Conservation (phyloP, 306 rosid genomes). For the Glycine latifolia region DNA sequence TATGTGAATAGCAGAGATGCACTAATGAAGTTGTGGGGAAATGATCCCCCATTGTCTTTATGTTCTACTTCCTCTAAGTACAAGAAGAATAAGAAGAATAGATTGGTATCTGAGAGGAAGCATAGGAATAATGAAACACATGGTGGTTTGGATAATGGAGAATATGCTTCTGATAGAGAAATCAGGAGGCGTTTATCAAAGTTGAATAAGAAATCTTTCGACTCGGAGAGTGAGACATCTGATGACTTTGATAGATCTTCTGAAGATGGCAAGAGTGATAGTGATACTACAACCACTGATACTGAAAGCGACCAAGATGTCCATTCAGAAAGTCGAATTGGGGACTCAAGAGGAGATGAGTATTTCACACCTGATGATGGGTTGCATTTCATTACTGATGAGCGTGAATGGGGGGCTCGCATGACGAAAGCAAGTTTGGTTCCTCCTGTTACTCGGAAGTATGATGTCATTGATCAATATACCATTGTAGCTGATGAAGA, state of each 20-base stretch:
- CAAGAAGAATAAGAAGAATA: not conserved
- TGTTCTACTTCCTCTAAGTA: not conserved
- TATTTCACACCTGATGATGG: not conserved
- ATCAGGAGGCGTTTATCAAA: not conserved
- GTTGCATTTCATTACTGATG: not conserved
- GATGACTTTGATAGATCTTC: not conserved
- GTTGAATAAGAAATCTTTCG: not conserved
- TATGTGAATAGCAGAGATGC: too few relatives aligned
- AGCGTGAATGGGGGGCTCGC: constrained; percentile 5
- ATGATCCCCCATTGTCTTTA: not conserved
- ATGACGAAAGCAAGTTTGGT: not conserved
- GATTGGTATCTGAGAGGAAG: not conserved
- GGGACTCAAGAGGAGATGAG: not conserved
- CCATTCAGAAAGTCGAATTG: not conserved
- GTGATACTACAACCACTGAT: not conserved
- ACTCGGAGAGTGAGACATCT: not conserved
- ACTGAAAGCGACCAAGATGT: not conserved
- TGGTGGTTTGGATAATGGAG: not conserved
- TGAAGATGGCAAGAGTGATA: not conserved
- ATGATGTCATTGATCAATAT: not conserved
- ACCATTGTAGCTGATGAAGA: not conserved
- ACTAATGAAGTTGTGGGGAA: constrained; percentile 7
- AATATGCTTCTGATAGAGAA: not conserved
- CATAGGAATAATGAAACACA: not conserved
- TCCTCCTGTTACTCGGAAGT: not conserved